Evolutionary conservation across 192 early-diverging fungal genomes (phyloP).

Genomic region (Diversispora epigaea): DNA sequence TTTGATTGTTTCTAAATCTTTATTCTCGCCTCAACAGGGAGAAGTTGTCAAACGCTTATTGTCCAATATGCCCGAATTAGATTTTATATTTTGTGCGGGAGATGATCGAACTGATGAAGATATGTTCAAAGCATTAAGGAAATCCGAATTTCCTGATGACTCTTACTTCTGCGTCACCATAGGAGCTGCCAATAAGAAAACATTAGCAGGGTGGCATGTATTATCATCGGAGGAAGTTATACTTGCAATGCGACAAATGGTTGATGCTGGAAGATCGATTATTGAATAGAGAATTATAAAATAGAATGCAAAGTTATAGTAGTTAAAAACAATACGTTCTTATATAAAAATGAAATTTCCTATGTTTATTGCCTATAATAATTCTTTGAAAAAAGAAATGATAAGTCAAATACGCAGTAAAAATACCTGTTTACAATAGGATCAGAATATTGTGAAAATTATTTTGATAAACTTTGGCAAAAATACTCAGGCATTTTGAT

Average conservation of each 20-base stretch:
- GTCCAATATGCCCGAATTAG: slow-evolving; percentile 58
- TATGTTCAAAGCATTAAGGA: slow-evolving; percentile 81
- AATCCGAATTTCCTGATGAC: slow-evolving; percentile 25
- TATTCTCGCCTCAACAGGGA: slow-evolving; percentile 44
- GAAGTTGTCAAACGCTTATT: slow-evolving; percentile 92
- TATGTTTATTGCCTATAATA: too few relatives aligned
- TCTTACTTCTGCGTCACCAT: slow-evolving; percentile 76
- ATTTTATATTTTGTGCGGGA: slow-evolving; percentile 95
- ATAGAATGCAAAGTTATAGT: too few relatives aligned
- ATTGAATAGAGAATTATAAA: too few relatives aligned
- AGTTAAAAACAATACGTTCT: too few relatives aligned
- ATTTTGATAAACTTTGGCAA: too few relatives aligned
- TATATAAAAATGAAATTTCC: too few relatives aligned
- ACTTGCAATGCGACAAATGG: slow-evolving; percentile 18
- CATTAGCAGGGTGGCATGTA: slow-evolving; percentile 83
- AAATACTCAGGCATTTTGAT: too few relatives aligned
- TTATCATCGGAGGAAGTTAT: slow-evolving; percentile 66
- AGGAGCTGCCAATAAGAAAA: slow-evolving; percentile 85
- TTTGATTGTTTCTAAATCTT: not conserved
- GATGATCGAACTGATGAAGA: slow-evolving; percentile 98
- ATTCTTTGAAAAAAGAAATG: too few relatives aligned
- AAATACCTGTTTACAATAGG: too few relatives aligned
- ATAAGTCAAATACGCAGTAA: too few relatives aligned
- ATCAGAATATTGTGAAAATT: too few relatives aligned
- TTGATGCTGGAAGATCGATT: not conserved